Conservation (phyloP, 257 asterid species). For the Eustoma russellianum region DNA sequence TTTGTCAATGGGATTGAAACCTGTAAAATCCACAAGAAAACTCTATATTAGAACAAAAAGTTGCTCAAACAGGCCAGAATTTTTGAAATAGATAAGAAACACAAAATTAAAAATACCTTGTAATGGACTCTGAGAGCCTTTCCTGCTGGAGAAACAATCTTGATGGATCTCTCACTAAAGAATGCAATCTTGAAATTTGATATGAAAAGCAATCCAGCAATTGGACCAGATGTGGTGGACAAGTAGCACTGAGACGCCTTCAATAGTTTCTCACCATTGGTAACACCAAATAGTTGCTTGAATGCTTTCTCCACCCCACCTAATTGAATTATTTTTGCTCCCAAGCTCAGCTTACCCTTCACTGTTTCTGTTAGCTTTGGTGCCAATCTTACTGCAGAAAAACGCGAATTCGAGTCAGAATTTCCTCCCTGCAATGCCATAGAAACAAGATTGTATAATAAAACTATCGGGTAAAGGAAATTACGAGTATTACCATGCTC, state of each 20-base stretch:
- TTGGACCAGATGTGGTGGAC: slow-evolving; percentile 13
- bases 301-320: slow-evolving; percentile 20
- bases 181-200: slow-evolving; percentile 11
- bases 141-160: slow-evolving; percentile 12
- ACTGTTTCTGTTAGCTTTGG: slow-evolving; percentile 1
- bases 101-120: slow-evolving; percentile 9
- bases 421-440: not conserved
- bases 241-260: slow-evolving; percentile 11
- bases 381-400: slow-evolving; percentile 2
- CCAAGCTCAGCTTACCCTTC: slow-evolving; percentile 11
- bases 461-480: too few relatives aligned
- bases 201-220: slow-evolving; percentile 10
- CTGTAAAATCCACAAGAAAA: slow-evolving; percentile 11
- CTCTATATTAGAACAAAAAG: too few relatives aligned
- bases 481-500: not conserved
- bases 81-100: not conserved
- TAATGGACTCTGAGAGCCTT: slow-evolving; percentile 8
- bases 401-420: too few relatives aligned
- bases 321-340: slow-evolving; percentile 8
- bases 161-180: slow-evolving; percentile 14
- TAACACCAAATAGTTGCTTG: slow-evolving; percentile 4
- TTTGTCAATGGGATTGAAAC: slow-evolving; percentile 30
- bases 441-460: not conserved
- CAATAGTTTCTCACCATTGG: slow-evolving; percentile 11
- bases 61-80: not conserved